A percentile compares a stretch with the other conserved stretches of the same genome.
phyloP scores from a whole-genome alignment of 2,329 filamentous ascomycete genomes.

The Fusarium foetens region DNA sequence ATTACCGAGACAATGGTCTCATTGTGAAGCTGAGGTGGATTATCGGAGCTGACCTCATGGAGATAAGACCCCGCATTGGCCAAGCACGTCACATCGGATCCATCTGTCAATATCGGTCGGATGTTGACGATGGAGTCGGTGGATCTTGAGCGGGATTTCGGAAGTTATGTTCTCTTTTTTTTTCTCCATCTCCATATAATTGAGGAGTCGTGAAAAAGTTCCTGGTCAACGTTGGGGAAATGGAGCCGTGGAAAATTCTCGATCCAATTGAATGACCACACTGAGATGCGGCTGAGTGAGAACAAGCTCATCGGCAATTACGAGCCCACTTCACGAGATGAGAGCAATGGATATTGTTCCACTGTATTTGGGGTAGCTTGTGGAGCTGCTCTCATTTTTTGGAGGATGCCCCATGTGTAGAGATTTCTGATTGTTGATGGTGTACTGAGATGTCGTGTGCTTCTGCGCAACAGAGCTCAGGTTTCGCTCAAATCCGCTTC shows the following conservation, averaged over 20 bases:
- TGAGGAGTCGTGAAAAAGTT: not conserved
- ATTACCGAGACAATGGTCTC: not conserved
- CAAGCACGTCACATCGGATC: constrained; percentile 4
- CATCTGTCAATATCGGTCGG: constrained; percentile 17
- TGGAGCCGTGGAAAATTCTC: not conserved
- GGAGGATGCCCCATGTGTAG: not conserved
- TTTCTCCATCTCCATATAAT: not conserved
- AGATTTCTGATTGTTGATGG: not conserved
- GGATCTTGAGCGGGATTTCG: constrained; percentile 6
- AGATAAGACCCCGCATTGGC: constrained; percentile 16
- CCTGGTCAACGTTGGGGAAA: not conserved
- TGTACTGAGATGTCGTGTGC: not conserved
- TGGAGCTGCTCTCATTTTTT: not conserved
- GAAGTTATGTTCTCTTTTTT: constrained; percentile 9
- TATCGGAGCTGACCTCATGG: not conserved
- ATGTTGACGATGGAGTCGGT: constrained; percentile 10
- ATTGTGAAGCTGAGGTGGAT: not conserved
- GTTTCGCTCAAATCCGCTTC: not conserved
- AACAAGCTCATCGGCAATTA: not conserved
- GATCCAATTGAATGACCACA: not conserved
- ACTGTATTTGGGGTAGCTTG: not conserved
- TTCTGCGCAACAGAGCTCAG: not conserved
- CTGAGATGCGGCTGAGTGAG: not conserved
- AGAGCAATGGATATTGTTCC: not conserved
- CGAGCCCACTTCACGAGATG: not conserved